phyloP scores from a whole-genome alignment of 306 rosid genomes.

The Lathyrus sativus region DNA sequence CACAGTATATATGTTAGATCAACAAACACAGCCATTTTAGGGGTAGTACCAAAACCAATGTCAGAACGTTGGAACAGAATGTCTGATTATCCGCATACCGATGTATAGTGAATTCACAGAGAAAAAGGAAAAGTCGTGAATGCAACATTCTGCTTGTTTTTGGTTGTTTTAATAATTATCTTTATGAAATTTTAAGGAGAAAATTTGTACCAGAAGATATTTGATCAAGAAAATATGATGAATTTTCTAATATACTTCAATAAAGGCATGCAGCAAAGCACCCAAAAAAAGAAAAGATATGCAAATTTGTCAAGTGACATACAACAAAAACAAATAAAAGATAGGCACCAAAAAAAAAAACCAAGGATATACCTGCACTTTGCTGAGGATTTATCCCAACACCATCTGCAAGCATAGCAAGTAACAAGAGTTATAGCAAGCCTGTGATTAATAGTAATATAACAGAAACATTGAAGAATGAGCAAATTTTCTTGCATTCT shows the following conservation, averaged over 20 bases:
- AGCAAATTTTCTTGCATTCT: background rate
- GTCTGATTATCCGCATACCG: background rate
- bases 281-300: background rate
- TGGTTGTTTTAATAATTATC: constrained; percentile 3
- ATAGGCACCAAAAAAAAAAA: background rate
- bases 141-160: background rate
- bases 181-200: background rate
- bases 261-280: constrained; percentile 7
- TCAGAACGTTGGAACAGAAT: background rate
- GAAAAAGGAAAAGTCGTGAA: background rate
- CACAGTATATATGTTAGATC: background rate
- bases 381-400: constrained; percentile 98
- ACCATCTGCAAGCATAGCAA: constrained; percentile 72
- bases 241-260: background rate
- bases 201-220: background rate
- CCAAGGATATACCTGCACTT: constrained; percentile 75
- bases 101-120: background rate
- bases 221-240: background rate
- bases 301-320: background rate
- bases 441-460: background rate
- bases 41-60: constrained; percentile 9
- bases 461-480: constrained; percentile 17
- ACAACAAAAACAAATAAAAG: background rate
- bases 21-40: constrained; percentile 3
- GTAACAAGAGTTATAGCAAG: constrained; percentile 18